These are phyloP conservation scores for Sideroxylon spinosum DNA, from an alignment of 179 eudicot species.

Conservation along the genomic window DNA sequence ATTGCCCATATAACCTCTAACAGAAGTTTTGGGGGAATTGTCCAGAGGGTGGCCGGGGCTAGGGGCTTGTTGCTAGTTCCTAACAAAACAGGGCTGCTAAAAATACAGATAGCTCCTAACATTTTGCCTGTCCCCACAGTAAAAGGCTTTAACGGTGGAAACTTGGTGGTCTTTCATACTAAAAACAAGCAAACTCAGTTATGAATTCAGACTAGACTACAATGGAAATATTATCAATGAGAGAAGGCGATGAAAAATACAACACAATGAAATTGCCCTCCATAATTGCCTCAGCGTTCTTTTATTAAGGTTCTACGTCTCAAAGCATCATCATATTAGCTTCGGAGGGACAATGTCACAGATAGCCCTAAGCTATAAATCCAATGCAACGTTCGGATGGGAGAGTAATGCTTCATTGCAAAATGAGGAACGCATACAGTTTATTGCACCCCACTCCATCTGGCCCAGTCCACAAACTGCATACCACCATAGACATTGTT, in stretches of 20 bases:
- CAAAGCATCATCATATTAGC: background rate
- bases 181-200: no score
- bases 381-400: background rate
- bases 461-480: constrained; percentile 98
- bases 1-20: no score
- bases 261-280: background rate
- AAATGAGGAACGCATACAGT: background rate
- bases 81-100: no score
- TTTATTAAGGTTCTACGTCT: background rate
- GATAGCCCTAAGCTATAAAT: background rate
- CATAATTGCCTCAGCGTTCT: no score
- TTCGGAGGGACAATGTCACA: background rate
- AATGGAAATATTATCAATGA: background rate
- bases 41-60: no score
- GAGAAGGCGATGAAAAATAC: background rate
- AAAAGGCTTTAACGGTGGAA: no score
- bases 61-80: no score
- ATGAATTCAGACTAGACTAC: no score
- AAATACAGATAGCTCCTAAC: no score
- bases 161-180: no score
- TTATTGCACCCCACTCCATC: constrained; percentile 79
- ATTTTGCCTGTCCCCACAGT: no score
- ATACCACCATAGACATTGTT: constrained; percentile 89
- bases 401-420: background rate
- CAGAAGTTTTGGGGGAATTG: no score